Conservation (phyloP, 495 filamentous ascomycete genomes). For the Entonaema liquescens region DNA sequence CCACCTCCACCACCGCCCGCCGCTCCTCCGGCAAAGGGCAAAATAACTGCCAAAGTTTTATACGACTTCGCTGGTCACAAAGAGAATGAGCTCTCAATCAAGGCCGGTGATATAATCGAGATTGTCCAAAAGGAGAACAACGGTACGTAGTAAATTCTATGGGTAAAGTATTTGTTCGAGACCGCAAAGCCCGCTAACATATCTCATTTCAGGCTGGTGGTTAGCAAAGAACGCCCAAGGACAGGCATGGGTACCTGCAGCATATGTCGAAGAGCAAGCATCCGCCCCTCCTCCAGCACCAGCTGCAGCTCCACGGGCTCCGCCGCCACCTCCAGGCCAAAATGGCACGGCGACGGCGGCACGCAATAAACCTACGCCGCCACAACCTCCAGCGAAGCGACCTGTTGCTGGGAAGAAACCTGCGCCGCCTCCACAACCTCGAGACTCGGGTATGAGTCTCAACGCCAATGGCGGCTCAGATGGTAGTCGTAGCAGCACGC, state of each 20-base stretch:
- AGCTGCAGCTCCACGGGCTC: conserved; percentile 64
- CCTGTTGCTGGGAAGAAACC: conserved; percentile 74
- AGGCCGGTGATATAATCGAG: conserved; percentile 79
- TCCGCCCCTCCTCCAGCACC: conserved; percentile 63
- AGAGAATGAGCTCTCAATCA: conserved; percentile 80
- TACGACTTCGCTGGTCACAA: conserved; percentile 88
- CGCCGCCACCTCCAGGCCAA: conserved; percentile 61
- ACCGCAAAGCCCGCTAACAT: conserved; percentile 38
- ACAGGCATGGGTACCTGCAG: conserved; percentile 92
- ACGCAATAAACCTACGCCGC: conserved; percentile 77
- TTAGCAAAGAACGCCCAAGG: conserved; percentile 74
- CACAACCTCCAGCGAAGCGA: conserved; percentile 87
- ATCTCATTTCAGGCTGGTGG: conserved; percentile 85
- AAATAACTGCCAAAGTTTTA: conserved; percentile 81
- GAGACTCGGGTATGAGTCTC: conserved; percentile 78
- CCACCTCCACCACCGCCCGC: conserved; percentile 71
- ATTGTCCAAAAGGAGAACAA: conserved; percentile 89
- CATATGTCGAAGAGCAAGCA: conserved; percentile 86
- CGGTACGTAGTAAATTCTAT: conserved; percentile 65
- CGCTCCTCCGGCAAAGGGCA: conserved; percentile 69
- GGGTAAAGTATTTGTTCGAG: conserved; percentile 9
- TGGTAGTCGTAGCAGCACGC: conserved; percentile 73
- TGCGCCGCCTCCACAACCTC: conserved; percentile 64
- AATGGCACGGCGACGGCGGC: conserved; percentile 57
- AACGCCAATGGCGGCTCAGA: conserved; percentile 72